These are phyloP conservation scores for Botrytis fabae DNA, from an alignment of 2,329 filamentous ascomycete species.

Conservation along the genomic window DNA sequence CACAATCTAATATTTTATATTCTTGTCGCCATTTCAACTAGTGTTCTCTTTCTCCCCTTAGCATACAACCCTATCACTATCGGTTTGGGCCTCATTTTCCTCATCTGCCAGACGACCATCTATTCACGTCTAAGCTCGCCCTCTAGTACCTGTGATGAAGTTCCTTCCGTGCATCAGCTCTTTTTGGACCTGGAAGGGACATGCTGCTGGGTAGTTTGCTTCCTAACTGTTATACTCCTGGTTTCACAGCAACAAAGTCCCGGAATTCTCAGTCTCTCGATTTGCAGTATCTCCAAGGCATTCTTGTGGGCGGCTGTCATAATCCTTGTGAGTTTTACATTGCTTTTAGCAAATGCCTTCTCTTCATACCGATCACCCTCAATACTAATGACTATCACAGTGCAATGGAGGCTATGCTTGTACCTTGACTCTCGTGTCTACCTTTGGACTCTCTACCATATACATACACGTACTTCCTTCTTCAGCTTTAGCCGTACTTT, in stretches of 20 bases:
- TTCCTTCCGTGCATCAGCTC: not conserved
- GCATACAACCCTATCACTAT: slow-evolving; percentile 1
- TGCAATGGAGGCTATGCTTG: slow-evolving; percentile 20
- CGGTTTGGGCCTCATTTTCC: slow-evolving; percentile 5
- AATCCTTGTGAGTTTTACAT: slow-evolving; percentile 10
- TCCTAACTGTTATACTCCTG: slow-evolving; percentile 17
- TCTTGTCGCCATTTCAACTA: slow-evolving; percentile 19
- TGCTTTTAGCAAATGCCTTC: not conserved
- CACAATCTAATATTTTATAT: slow-evolving; percentile 17
- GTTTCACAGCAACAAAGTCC: slow-evolving; percentile 12
- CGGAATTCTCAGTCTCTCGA: not conserved
- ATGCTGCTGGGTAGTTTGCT: slow-evolving; percentile 23
- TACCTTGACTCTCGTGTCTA: slow-evolving; percentile 16
- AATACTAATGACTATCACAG: not conserved
- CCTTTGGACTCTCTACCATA: slow-evolving; percentile 19
- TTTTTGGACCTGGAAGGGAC: slow-evolving; percentile 11
- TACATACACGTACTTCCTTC: slow-evolving; percentile 8
- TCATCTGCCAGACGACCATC: slow-evolving; percentile 17
- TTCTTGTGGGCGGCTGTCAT: slow-evolving; percentile 9
- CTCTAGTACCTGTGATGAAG: not conserved
- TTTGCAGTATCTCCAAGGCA: slow-evolving; percentile 9
- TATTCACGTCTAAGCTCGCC: slow-evolving; percentile 1
- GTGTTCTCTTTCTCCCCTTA: slow-evolving; percentile 14
- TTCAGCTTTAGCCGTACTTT: not conserved
- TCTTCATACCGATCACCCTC: not conserved